A percentile compares a stretch with the other conserved stretches of the same genome.
phyloP scores from a whole-genome alignment of 1,284 basidiomycete species.

The Sutorius eximius region DNA sequence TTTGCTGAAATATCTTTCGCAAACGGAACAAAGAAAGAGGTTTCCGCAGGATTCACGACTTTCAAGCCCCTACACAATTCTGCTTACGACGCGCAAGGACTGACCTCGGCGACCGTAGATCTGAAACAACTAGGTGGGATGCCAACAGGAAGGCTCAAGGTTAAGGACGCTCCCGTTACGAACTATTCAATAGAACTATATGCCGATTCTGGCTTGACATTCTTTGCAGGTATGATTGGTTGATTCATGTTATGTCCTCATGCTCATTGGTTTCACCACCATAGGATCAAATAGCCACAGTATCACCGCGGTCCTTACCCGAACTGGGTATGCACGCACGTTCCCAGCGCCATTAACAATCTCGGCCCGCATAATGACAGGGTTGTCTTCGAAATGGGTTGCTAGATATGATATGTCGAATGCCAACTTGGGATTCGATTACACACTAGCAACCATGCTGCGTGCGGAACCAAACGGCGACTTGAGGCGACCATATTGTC shows the following conservation, averaged over 20 bases:
- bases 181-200: slow-evolving; percentile 8
- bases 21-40: slow-evolving; percentile 17
- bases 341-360: slow-evolving; percentile 3
- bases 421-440: neutral
- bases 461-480: neutral
- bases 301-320: slow-evolving; percentile 3
- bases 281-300: neutral
- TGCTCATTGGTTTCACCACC: neutral
- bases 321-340: slow-evolving; percentile 8
- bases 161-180: no score
- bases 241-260: no score
- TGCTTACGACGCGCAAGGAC: neutral
- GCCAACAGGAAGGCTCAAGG: no score
- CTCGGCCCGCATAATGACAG: neutral
- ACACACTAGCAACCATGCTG: neutral
- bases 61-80: slow-evolving; percentile 10
- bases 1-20: slow-evolving; percentile 14
- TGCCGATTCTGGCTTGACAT: neutral
- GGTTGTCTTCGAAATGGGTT: slow-evolving; percentile 11
- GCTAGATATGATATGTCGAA: neutral
- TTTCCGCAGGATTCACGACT: slow-evolving; percentile 13
- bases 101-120: neutral
- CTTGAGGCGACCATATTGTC: neutral
- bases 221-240: slow-evolving; percentile 6
- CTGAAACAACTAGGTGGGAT: neutral